Evolutionary conservation across 495 filamentous ascomycete genomes (phyloP), one percentile per base, ranked within the genome.

Genomic region (Paragyromitra xinjiangensis): DNA sequence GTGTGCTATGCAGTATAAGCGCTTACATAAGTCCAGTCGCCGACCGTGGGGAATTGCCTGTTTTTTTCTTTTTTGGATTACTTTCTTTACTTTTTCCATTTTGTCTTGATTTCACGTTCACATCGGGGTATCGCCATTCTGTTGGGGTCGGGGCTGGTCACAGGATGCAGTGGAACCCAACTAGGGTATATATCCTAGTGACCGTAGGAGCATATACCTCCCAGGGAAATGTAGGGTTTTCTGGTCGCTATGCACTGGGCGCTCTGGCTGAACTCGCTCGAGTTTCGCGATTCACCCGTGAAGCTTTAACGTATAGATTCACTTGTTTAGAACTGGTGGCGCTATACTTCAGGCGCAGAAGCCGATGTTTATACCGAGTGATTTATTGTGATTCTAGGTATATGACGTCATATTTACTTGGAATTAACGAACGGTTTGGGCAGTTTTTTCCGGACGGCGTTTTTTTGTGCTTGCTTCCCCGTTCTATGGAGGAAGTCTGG

Each of bases 11-110:
- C 73, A 72, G 29, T 37, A 58, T 26, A 59, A 40, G 53, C n/a
- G 74, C 74, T 77, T 77, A 77, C 74, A 77, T 77, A 77, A 77
- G 67, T 56, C 22, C 50, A 19, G 44, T 64, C 68, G 51, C 59
- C 69, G 61, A 76, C 48, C 69, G 34, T 65, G 45, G 56, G 29
- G 56, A 39, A 11, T 22, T 63, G 50, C 4, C 34, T 64, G 34
- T 45, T 64, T 71, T 66, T 58, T 44, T 53, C 50, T 73, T 61
- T 61, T 61, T 61, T 56, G 53, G 19, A 40, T 56, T 42, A 50
- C 39, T 76, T 48, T 65, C 61, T 61, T 40, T 45, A 53, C 40
- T 77, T 77, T 75, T 75, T 77, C 34, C n/a, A 24, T 40, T 65
- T 34, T 63, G 6, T 48, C 22, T 40, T 42, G 40, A n/a, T 59